Conservation (phyloP, 106 monocot species). For the Apostasia shenzhenica region DNA sequence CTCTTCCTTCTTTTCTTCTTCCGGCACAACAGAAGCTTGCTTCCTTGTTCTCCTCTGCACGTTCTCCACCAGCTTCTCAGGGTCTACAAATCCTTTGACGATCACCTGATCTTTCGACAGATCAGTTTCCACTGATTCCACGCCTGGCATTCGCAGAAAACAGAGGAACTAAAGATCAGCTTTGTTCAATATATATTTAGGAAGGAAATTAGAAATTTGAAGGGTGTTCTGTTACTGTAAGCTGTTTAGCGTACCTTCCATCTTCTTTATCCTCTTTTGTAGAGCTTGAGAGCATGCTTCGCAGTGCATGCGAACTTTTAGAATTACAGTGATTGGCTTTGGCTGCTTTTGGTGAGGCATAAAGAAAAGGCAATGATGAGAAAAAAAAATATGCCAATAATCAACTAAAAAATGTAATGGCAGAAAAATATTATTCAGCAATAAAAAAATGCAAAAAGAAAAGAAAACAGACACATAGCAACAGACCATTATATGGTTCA, state of each 20-base stretch:
- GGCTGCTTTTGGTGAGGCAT: conserved; percentile 21
- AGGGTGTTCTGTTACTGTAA: not conserved
- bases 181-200: not conserved
- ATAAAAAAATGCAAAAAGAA: not conserved
- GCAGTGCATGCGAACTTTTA: conserved; percentile 79
- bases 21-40: conserved; percentile 32
- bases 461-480: not conserved
- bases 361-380: not conserved
- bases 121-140: conserved; percentile 61
- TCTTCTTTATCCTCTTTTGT: conserved; percentile 62
- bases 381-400: not conserved
- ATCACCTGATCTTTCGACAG: conserved; percentile 35
- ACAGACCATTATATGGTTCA: not conserved
- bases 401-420: not conserved
- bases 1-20: conserved; percentile 24
- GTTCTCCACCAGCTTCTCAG: conserved; percentile 41
- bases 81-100: conserved; percentile 62
- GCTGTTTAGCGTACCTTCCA: conserved; percentile 42
- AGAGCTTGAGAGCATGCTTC: conserved; percentile 61
- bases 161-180: not conserved
- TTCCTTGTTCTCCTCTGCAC: conserved; percentile 53
- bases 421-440: not conserved
- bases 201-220: not conserved
- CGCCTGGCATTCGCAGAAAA: conserved; percentile 27
- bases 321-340: conserved; percentile 39